Evolutionary conservation across 1,284 basidiomycete genomes (phyloP), one percentile per base, ranked within the genome.

Genomic region (Irpex lacteus): DNA sequence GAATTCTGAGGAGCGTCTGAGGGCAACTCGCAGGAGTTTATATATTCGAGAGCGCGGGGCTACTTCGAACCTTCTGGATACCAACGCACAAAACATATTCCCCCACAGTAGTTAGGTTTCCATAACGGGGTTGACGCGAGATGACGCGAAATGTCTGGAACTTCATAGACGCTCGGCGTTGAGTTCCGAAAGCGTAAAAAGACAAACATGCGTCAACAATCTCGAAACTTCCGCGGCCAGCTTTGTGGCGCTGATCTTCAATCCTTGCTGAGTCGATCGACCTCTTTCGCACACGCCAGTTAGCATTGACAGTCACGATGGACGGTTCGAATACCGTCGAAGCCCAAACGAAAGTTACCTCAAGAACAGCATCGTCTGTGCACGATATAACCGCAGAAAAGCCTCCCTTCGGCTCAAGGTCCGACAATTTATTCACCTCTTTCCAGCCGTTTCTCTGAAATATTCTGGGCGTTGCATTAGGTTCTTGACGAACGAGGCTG

Each of bases 331-430:
- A 2, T 38, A 18, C 0, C 13, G 26, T 26, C 4, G 37, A 32
- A 50, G 21, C 7, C 1, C 13, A 19, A 52, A 0, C 36, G 5
- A 65, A 36, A 18, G 32, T 37, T 3, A 11, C n/a, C 0, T 67
- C 66, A 4, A 47, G 66, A 34, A 71, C 63, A 32, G 82, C 86
- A 0, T 90, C 88, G 1, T 90, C 89, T 0, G 88, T 91, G 9
- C 86, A 88, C 72, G 83, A 89, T 67, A 75, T 86, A 61, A 72
- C 67, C 8, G 76, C 78, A 4, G 82, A 85, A 47, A 84, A 86
- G 68, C 89, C 89, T 2, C 85, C 89, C 0, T 91, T 91, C 75
- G 89, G 89, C 5, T 88, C 89, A 21, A 83, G 90, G 88, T 87
- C 63, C 66, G 75, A 34, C 32, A 34, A 34, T 26, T 60, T n/a